Conservation (phyloP, 768 basidiomycete species). For the Tubosaeta sp. region DNA sequence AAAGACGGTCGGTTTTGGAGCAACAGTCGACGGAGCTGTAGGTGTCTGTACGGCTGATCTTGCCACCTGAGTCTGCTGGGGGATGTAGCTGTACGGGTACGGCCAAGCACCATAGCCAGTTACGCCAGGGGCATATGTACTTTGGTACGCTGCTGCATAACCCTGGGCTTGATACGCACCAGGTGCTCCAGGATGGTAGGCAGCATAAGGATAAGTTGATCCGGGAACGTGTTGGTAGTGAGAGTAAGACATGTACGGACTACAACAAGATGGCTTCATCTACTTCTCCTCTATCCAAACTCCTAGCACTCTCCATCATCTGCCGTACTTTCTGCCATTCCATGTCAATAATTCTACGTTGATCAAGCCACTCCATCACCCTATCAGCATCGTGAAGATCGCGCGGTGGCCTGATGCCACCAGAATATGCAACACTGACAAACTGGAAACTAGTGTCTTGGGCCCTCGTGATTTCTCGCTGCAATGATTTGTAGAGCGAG, state of each 20-base stretch:
- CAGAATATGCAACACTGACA: slow-evolving; percentile 54
- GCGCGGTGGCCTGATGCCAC: slow-evolving; percentile 55
- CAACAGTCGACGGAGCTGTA: slow-evolving; percentile 26
- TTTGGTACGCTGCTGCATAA: slow-evolving; percentile 43
- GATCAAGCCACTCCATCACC: slow-evolving; percentile 79
- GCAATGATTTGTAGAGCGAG: slow-evolving; percentile 56
- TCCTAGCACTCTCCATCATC: slow-evolving; percentile 71
- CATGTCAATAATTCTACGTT: slow-evolving; percentile 57
- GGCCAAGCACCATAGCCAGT: slow-evolving; percentile 69
- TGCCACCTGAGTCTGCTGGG: slow-evolving; percentile 32
- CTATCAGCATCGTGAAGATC: slow-evolving; percentile 70
- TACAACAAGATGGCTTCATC: slow-evolving; percentile 10
- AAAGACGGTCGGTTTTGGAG: slow-evolving; percentile 44
- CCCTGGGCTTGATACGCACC: slow-evolving; percentile 45
- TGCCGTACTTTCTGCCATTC: slow-evolving; percentile 69
- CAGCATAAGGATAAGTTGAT: slow-evolving; percentile 61
- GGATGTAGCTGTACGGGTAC: slow-evolving; percentile 61
- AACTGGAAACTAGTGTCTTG: slow-evolving; percentile 43
- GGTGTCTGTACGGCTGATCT: slow-evolving; percentile 28
- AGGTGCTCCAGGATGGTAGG: slow-evolving; percentile 50
- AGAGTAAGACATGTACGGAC: slow-evolving; percentile 29
- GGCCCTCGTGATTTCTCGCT: slow-evolving; percentile 54
- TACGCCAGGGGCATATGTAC: slow-evolving; percentile 57
- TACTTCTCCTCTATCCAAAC: slow-evolving; percentile 53
- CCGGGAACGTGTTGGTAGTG: slow-evolving; percentile 38